Evolutionary conservation across 495 filamentous ascomycete genomes (phyloP).

Genomic region (Pyronema omphalodes): DNA sequence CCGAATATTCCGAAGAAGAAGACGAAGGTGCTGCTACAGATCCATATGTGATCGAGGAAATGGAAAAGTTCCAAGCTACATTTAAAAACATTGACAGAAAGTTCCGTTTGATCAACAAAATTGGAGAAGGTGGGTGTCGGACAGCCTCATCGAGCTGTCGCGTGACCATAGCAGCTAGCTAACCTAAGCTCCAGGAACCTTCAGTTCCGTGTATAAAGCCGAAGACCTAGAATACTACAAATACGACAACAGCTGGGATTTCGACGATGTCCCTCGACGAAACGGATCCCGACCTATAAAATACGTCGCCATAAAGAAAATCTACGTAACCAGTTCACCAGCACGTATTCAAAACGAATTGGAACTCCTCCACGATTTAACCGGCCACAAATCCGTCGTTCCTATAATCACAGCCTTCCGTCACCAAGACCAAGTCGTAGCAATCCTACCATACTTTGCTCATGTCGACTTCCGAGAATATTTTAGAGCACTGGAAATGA

Average conservation of each 20-base stretch:
- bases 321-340: constrained; percentile 92
- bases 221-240: constrained; percentile 80
- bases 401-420: constrained; percentile 93
- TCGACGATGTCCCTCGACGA: constrained; percentile 31
- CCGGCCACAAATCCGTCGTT: constrained; percentile 64
- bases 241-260: constrained; percentile 77
- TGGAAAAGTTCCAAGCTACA: constrained; percentile 59
- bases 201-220: constrained; percentile 96
- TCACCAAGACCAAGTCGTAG: constrained; percentile 82
- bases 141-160: neutral
- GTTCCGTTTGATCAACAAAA: constrained; percentile 85
- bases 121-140: constrained; percentile 84
- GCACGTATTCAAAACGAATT: constrained; percentile 90
- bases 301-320: constrained; percentile 95
- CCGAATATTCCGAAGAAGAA: constrained; percentile 28
- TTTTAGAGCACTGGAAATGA: constrained; percentile 68
- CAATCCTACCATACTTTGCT: constrained; percentile 83
- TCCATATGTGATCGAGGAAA: constrained; percentile 58
- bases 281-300: constrained; percentile 32
- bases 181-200: constrained; percentile 34
- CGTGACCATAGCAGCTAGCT: neutral
- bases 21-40: constrained; percentile 34
- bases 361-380: constrained; percentile 81
- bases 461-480: constrained; percentile 93
- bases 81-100: constrained; percentile 67